A percentile compares a stretch with the other conserved stretches of the same genome.
phyloP scores from a whole-genome alignment of 768 basidiomycete genomes.

The Boletus subcaerulescens region DNA sequence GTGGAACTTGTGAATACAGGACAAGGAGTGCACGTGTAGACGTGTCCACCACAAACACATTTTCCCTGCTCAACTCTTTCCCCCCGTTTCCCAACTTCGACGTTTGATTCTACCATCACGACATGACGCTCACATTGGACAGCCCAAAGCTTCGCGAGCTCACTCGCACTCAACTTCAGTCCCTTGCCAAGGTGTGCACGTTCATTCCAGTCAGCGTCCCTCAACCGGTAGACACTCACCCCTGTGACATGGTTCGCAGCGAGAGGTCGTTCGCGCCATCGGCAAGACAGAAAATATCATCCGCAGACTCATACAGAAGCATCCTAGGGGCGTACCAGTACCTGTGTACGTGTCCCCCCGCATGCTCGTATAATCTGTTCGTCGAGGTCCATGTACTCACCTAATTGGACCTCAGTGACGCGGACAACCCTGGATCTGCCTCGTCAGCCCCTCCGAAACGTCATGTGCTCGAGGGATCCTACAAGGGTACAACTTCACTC shows the following conservation, averaged over 20 bases:
- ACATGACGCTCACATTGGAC: slow-evolving; percentile 10
- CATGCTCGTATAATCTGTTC: background rate
- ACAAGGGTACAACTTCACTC: background rate
- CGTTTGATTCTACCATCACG: background rate
- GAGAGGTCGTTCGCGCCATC: slow-evolving; percentile 24
- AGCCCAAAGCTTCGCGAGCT: slow-evolving; percentile 21
- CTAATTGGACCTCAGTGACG: background rate
- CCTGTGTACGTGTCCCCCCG: slow-evolving; percentile 2
- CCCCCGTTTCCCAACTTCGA: background rate
- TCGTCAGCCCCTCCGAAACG: slow-evolving; percentile 3
- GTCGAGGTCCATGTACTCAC: background rate
- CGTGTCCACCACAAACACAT: background rate
- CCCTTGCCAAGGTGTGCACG: slow-evolving; percentile 23
- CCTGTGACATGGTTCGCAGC: slow-evolving; percentile 7
- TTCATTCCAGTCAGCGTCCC: background rate
- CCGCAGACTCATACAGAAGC: slow-evolving; percentile 21
- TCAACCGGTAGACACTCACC: background rate
- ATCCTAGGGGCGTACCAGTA: slow-evolving; percentile 27
- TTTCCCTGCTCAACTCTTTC: background rate
- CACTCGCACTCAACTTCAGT: slow-evolving; percentile 20
- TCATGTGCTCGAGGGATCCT: background rate
- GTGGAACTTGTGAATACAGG: background rate
- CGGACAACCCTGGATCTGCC: background rate
- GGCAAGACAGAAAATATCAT: slow-evolving; percentile 30
- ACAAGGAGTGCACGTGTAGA: background rate